Evolutionary conservation across 1,284 basidiomycete genomes (phyloP), one percentile per base, ranked within the genome.

Genomic region (Ustilago tritici): DNA sequence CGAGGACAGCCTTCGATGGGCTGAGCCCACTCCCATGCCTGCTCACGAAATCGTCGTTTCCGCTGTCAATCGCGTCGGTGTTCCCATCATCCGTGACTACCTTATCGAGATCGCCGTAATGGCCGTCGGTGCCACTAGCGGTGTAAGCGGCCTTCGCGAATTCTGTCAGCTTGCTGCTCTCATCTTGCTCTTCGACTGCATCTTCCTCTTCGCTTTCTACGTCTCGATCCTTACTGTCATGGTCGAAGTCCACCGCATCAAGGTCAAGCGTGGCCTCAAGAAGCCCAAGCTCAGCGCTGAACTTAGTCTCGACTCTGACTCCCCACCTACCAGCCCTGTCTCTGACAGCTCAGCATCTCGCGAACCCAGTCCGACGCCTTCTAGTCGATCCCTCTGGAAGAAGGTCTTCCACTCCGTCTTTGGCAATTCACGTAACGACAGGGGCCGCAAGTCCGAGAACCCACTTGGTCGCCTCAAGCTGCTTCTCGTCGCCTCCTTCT

Each of bases 161-260:
- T 97, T 98, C 82, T 99, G 96, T 87, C 93, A 95, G 36, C 90
- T 99, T 15, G 95, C 95, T 2, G 95, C 94, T 0, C 87, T 98
- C 40, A 90, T 94, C 61, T 89, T 99, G 61, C 89, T 90, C 11
- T 90, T 95, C 63, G 96, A 99, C 87, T 97, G 95, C 86, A 84
- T 95, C 57, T 90, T 95, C 86, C 90, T 98, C 74, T 93, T 93
- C 87, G 94, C 94, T 0, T 97, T 98, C 88, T 93, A 95, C 85
- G 90, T 93, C 1, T 92, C 93, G 3, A 91, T 98, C 68, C 88
- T 99, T 71, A 92, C 92, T 47, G 90, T 99, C 85, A 97, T 98
- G 93, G 92, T 98, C 79, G 96, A 98, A 89, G 88, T 90, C 35
- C 89, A 90, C 77, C 88, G 90, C 46, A 90, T 91, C 71, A 90